A percentile compares a stretch with the other conserved stretches of the same genome.
Evolutionary conservation across 495 filamentous ascomycete species (phyloP).

Genomic region (Neurospora cerealis): DNA sequence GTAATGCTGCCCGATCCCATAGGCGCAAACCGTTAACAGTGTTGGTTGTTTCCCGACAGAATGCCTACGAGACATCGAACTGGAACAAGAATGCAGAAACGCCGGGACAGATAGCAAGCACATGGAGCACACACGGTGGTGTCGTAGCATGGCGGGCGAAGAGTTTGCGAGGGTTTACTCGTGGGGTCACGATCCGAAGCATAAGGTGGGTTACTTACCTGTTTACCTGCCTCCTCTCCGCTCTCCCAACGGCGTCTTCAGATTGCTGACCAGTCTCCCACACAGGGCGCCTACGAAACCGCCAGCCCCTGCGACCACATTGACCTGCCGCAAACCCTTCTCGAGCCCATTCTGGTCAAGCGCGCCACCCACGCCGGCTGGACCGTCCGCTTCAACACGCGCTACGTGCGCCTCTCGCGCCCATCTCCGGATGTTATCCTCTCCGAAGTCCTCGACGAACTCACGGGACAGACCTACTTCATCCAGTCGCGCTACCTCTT

Average conservation of each 20-base stretch:
- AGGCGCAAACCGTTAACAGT: background rate
- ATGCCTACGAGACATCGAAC: slow-evolving; percentile 43
- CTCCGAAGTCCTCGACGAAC: slow-evolving; percentile 31
- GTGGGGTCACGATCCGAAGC: slow-evolving; percentile 42
- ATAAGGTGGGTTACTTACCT: slow-evolving; percentile 19
- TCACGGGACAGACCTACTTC: slow-evolving; percentile 32
- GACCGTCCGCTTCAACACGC: slow-evolving; percentile 34
- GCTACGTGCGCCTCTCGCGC: slow-evolving; percentile 23
- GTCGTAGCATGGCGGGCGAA: slow-evolving; percentile 43
- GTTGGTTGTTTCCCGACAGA: slow-evolving; percentile 8
- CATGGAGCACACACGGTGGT: slow-evolving; percentile 46
- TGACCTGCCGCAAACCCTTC: slow-evolving; percentile 40
- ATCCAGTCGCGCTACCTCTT: slow-evolving; percentile 47
- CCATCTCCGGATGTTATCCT: slow-evolving; percentile 20
- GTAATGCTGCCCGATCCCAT: background rate
- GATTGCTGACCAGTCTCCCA: background rate
- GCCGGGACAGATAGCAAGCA: slow-evolving; percentile 26
- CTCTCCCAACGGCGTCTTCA: too few species aligned
- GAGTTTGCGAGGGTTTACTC: slow-evolving; percentile 44
- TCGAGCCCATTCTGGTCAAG: slow-evolving; percentile 43
- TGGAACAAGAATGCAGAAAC: slow-evolving; percentile 30
- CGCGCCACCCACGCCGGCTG: slow-evolving; percentile 34
- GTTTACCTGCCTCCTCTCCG: background rate
- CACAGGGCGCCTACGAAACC: slow-evolving; percentile 42
- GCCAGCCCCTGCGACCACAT: slow-evolving; percentile 39